Evolutionary conservation across 768 basidiomycete genomes (phyloP), one percentile per base, ranked within the genome.

Genomic region (Agrocybe chaxingu): DNA sequence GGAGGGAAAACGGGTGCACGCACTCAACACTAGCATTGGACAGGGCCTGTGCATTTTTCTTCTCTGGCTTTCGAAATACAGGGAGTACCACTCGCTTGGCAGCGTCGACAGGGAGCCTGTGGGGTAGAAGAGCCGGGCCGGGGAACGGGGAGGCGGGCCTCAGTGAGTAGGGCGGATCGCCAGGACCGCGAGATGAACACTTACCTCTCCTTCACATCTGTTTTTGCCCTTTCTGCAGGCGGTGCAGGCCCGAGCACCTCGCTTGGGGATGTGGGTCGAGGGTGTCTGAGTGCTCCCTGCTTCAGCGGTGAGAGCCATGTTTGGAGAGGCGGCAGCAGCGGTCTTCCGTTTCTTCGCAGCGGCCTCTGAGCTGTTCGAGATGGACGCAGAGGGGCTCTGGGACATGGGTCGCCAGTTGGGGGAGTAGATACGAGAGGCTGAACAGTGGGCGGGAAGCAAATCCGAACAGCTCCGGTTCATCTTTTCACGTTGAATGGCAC

Each of bases 1-100:
- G 35, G 39, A 36, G 41, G 48, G 45, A 38, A 51, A 35, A 47
- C 43, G 19, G 57, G 54, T 48, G 51, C 32, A 74, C 83, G 66
- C 59, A 92, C 89, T 92, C 90, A 42, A 86, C 78, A 60, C 87
- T 85, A 42, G 84, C 79, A 41, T 74, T 78, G 51, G 86, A 72
- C 60, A 83, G 65, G 8, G 71, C 68, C 57, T 80, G 82, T 1
- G 70, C 72, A 65, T 75, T 82, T 73, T 94, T 94, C 77, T 89
- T 91, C 70, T 92, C 89, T 59, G 92, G 92, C 67, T 92, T 92
- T 94, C 92, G 68, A 93, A 48, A 94, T 67, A 64, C 92, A 94
- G 36, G 79, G 78, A 4, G 81, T 85, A 10, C 88, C 89, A 62
- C 84, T 89, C 47, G 87, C 76, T 65, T 89, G 86, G 74, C 92